Base-by-base conservation (phyloP, 2,329 filamentous ascomycete genomes). In the Sarocladium oryzae region DNA sequence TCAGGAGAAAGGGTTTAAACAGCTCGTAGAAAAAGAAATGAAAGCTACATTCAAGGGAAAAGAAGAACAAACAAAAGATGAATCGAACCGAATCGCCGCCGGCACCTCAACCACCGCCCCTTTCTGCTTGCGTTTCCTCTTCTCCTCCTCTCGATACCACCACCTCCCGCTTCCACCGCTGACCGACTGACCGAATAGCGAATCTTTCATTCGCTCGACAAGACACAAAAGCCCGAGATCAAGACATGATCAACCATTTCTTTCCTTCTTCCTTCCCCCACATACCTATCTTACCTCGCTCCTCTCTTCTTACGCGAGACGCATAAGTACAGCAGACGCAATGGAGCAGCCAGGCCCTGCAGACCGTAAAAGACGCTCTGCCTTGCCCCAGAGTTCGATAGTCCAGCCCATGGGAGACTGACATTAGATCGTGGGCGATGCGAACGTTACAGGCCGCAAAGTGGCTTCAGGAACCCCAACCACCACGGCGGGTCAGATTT, bases 281-380 rank as follows among this genome's bases (percentile, higher is more conserved):
- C 24, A 28, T 11, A 15, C 20, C 10, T 26, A 11, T 32, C 43
- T 13, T 26, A 8, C 20, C 28, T 20, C 37, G 5, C n/a, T 33
- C 43, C 16, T 13, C 43, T 32, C n/a, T n/a, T n/a, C n/a, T 48
- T 33, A 32, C 24, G 43, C 20, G 28, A 48, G 43, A 33, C 43
- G 43, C n/a, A 48, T 4, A 33, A 33, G 28, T 48, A 48, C 43
- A 33, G 28, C 33, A 48, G 18, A 33, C 43, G 33, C 26, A 33
- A 21, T 48, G 43, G 24, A 48, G 28, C 28, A 16, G 28, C 5
- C 11, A 48, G 43, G 21, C 43, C 32, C 33, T 23, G 28, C 43
- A 48, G 26, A n/a, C 24, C 43, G 24, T 28, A 13, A 48, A 13
- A 26, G 10, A 9, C 16, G 3, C 16, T 48, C 26, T n/a, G n/a